These are phyloP conservation scores for Penicillium silybi DNA, from an alignment of 495 filamentous ascomycete species.

Conservation along the genomic window DNA sequence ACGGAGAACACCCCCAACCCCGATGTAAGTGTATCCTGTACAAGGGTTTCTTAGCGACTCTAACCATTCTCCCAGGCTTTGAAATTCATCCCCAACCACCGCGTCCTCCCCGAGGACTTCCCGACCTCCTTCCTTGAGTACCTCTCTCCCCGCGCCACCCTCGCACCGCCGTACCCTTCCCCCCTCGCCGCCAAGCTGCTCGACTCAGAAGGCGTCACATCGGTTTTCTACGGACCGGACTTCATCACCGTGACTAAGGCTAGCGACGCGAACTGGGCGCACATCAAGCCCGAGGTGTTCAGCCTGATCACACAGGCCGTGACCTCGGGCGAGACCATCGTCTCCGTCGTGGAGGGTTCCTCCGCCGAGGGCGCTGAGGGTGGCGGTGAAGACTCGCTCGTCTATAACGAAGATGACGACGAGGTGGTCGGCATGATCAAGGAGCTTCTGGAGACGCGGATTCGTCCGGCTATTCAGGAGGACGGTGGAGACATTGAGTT, in stretches of 20 bases:
- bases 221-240: conserved; percentile 91
- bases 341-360: conserved; percentile 64
- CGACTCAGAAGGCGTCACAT: conserved; percentile 84
- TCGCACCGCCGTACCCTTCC: conserved; percentile 88
- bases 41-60: neutral
- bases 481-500: conserved; percentile 97
- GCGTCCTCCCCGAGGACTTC: conserved; percentile 69
- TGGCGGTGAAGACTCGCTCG: conserved; percentile 59
- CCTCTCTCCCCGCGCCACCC: conserved; percentile 77
- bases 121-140: conserved; percentile 84
- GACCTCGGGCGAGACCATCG: conserved; percentile 74
- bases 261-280: conserved; percentile 82
- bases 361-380: conserved; percentile 53
- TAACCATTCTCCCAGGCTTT: conserved; percentile 49
- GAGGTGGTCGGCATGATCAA: conserved; percentile 98
- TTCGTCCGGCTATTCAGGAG: conserved; percentile 92
- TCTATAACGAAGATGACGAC: conserved; percentile 79
- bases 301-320: conserved; percentile 89
- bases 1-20: conserved; percentile 90
- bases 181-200: conserved; percentile 85
- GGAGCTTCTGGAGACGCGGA: conserved; percentile 92
- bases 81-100: conserved; percentile 89
- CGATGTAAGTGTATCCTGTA: conserved; percentile 53
- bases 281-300: conserved; percentile 94
- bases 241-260: conserved; percentile 96